Percentiles rank a stretch among this genome's conserved stretches.
These are phyloP conservation scores for Oryza officinalis DNA, from an alignment of 176 grass and related monocot genomes.

Conservation along the genomic window DNA sequence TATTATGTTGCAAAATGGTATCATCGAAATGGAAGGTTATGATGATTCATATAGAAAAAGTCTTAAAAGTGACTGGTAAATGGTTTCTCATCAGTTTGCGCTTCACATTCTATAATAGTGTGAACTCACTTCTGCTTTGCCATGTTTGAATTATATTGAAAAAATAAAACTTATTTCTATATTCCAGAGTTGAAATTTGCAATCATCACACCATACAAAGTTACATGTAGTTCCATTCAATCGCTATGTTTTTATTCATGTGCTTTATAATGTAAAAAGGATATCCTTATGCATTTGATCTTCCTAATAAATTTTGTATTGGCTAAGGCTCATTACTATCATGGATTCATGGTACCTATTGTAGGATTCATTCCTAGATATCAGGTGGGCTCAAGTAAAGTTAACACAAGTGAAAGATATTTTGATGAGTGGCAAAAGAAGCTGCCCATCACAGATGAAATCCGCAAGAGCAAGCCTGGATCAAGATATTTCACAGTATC, in stretches of 20 bases:
- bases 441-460: constrained; percentile 43
- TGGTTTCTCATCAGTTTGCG: background rate
- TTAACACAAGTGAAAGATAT: constrained; percentile 35
- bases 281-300: background rate
- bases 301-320: background rate
- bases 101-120: background rate
- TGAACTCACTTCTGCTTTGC: background rate
- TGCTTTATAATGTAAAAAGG: background rate
- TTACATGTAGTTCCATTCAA: background rate
- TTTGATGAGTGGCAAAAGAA: constrained; percentile 30
- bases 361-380: constrained; percentile 50
- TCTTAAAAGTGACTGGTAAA: background rate
- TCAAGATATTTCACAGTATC: constrained; percentile 65
- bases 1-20: background rate
- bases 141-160: background rate
- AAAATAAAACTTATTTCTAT: background rate
- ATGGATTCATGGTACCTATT: constrained; percentile 27
- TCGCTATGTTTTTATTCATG: background rate
- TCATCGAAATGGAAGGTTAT: background rate
- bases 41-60: background rate
- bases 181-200: background rate
- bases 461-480: constrained; percentile 47
- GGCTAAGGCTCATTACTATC: background rate
- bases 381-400: constrained; percentile 39
- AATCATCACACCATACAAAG: background rate